Conservation (phyloP, 2,329 filamentous ascomycete genomes). For the Sarocladium brachiariae region DNA sequence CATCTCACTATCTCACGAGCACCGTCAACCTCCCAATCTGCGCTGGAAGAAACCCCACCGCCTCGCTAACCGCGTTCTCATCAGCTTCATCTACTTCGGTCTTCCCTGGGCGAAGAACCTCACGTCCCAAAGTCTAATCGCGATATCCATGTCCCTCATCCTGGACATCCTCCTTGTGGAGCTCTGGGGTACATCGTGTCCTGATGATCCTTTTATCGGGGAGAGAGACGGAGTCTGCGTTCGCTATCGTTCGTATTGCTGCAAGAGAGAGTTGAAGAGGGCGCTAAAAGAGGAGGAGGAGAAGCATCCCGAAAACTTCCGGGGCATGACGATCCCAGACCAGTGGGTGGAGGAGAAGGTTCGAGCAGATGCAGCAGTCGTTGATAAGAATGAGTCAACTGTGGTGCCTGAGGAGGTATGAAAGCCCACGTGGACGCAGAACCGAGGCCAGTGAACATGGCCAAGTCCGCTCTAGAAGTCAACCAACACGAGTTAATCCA, state of each 20-base stretch:
- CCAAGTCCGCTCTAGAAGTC: too few relatives aligned
- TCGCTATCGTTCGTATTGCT: conserved; percentile 36
- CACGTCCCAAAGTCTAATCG: conserved; percentile 38
- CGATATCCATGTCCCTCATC: conserved; percentile 36
- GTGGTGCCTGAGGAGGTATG: conserved; percentile 14
- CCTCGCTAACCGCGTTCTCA: conserved; percentile 40
- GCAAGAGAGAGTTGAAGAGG: conserved; percentile 28
- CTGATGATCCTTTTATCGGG: conserved; percentile 36
- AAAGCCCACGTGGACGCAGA: too few relatives aligned
- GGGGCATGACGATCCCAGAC: conserved; percentile 18
- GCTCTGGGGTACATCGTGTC: conserved; percentile 41
- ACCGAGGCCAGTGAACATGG: too few relatives aligned
- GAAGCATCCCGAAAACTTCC: conserved; percentile 19
- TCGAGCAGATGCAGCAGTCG: conserved; percentile 11
- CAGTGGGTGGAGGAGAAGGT: conserved; percentile 10
- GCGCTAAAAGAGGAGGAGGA: conserved; percentile 12
- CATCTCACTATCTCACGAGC: conserved; percentile 49
- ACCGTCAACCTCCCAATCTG: conserved; percentile 42
- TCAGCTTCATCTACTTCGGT: conserved; percentile 46
- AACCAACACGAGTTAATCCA: too few relatives aligned
- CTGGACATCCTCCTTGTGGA: conserved; percentile 41
- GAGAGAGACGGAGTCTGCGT: conserved; percentile 25
- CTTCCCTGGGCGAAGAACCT: conserved; percentile 43
- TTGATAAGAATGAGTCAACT: conserved; percentile 19
- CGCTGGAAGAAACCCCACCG: conserved; percentile 45